Conservation (phyloP, 495 filamentous ascomycete genomes). For the Aspergillus cavernicola region DNA sequence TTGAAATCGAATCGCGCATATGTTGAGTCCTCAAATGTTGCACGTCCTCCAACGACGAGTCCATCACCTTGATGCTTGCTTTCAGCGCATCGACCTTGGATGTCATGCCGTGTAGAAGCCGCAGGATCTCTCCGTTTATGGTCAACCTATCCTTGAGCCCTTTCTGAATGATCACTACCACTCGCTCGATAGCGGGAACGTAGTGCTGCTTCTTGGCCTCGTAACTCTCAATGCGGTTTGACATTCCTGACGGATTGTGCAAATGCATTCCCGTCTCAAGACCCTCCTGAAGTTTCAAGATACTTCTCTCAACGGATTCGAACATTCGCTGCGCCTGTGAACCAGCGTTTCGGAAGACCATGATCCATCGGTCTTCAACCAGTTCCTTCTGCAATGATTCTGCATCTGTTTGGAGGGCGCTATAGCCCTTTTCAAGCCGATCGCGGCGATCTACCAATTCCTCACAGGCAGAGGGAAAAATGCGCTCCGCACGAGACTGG, state of each 20-base stretch:
- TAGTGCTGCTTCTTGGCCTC: slow-evolving; percentile 95
- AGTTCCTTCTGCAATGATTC: slow-evolving; percentile 83
- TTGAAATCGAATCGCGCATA: slow-evolving; percentile 89
- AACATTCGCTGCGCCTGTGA: slow-evolving; percentile 91
- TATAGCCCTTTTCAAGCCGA: slow-evolving; percentile 72
- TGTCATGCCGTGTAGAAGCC: slow-evolving; percentile 77
- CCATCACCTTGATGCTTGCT: slow-evolving; percentile 70
- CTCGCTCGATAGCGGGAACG: slow-evolving; percentile 86
- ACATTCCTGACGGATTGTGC: slow-evolving; percentile 59
- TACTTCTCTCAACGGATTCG: slow-evolving; percentile 83
- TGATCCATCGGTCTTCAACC: slow-evolving; percentile 91
- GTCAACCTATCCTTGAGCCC: slow-evolving; percentile 87
- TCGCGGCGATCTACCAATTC: slow-evolving; percentile 72
- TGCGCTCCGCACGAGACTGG: slow-evolving; percentile 63
- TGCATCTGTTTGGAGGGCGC: slow-evolving; percentile 79
- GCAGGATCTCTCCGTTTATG: slow-evolving; percentile 89
- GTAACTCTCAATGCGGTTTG: slow-evolving; percentile 85
- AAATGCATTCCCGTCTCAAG: slow-evolving; percentile 69
- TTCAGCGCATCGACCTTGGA: slow-evolving; percentile 73
- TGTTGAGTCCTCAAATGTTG: slow-evolving; percentile 62
- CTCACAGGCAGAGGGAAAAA: slow-evolving; percentile 86
- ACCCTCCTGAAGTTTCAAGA: slow-evolving; percentile 75
- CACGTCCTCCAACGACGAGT: slow-evolving; percentile 68
- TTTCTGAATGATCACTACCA: slow-evolving; percentile 86
- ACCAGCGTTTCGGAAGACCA: slow-evolving; percentile 91